A percentile compares a stretch with the other conserved stretches of the same genome.
These are phyloP conservation scores for Solanum dulcamara DNA, from an alignment of 257 asterid species.

Conservation along the genomic window DNA sequence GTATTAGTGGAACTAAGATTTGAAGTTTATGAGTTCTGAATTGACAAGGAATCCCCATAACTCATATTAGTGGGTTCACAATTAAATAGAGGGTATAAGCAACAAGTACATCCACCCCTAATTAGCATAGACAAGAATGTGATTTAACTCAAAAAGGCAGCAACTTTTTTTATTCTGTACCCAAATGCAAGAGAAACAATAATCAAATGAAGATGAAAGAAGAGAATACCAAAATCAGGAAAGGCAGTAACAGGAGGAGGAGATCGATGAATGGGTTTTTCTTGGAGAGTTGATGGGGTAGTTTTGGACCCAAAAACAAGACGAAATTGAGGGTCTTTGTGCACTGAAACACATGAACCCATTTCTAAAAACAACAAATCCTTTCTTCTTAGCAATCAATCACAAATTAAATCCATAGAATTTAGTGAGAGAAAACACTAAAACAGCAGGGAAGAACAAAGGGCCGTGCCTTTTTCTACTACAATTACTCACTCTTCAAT, in stretches of 20 bases:
- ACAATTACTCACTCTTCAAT: not conserved
- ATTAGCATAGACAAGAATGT: not conserved
- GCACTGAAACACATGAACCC: slow-evolving; percentile 35
- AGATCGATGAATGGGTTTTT: not conserved
- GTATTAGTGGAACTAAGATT: not conserved
- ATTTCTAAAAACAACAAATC: too few species aligned
- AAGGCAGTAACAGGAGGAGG: not conserved
- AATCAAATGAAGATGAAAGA: not conserved
- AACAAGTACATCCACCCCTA: not conserved
- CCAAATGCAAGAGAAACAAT: not conserved
- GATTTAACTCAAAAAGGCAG: not conserved
- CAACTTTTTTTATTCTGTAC: not conserved
- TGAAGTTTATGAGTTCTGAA: not conserved
- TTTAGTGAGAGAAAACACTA: not conserved
- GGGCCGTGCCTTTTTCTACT: not conserved
- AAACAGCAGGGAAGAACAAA: not conserved
- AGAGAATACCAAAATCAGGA: slow-evolving; percentile 14
- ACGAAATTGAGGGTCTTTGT: slow-evolving; percentile 20
- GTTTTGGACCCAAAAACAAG: slow-evolving; percentile 29
- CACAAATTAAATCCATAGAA: not conserved
- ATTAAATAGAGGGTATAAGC: not conserved
- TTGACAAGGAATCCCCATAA: not conserved
- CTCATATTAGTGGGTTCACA: not conserved
- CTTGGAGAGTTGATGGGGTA: slow-evolving; percentile 32
- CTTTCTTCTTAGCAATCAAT: not conserved